Base-by-base conservation (phyloP, 2,329 filamentous ascomycete species). In the Ophiostoma sp. region DNA sequence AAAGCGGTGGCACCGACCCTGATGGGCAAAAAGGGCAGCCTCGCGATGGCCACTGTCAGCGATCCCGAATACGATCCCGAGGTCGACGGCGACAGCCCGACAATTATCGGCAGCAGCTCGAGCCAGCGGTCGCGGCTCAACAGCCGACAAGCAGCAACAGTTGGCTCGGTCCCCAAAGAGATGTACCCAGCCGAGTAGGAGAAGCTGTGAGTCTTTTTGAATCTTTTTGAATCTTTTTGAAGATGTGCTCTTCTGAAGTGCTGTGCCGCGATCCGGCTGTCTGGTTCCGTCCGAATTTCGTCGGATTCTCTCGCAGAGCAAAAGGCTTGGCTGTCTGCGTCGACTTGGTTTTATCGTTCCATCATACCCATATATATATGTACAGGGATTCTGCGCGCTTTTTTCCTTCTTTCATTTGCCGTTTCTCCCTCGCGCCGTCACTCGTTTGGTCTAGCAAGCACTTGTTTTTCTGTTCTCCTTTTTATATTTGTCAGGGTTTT, bases 31-130 rank as follows among this genome's bases (percentile, higher is more conserved):
- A 10, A 44, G 62, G 7, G 36, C 27, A 57, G 36, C 4, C 23
- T 69, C 13, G 31, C 54, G 52, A 11, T 8, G 10, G 23, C 23
- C 5, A 23, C 44, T 7, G 36, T 44, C 17, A 27, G 23, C 17
- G 35, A 74, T 17, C 76, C 77, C 64, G 80, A 81, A 70, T 82
- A 82, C 71, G 79, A 83, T 70, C 81, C 83, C 1, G 80, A 79
- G 1, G 71, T 80, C 62, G 83, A 85, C 72, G 83, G 83, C 0
- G 79, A 79, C 71, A 77, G 73, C 33, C 78, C 79, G 68, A 81
- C 80, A 0, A 74, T 80, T 1, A 76, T 80, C 52, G 80, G 79
- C 69, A 81, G 79, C 73, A 79, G 76, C 71, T 75, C 76, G 31
- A 80, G 79, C 74, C 76, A 75, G 35, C 75, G 73, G 64, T 74